A percentile compares a stretch with the other conserved stretches of the same genome.
These are phyloP conservation scores for Punica granatum DNA, from an alignment of 345 rosid genomes.

Conservation along the genomic window DNA sequence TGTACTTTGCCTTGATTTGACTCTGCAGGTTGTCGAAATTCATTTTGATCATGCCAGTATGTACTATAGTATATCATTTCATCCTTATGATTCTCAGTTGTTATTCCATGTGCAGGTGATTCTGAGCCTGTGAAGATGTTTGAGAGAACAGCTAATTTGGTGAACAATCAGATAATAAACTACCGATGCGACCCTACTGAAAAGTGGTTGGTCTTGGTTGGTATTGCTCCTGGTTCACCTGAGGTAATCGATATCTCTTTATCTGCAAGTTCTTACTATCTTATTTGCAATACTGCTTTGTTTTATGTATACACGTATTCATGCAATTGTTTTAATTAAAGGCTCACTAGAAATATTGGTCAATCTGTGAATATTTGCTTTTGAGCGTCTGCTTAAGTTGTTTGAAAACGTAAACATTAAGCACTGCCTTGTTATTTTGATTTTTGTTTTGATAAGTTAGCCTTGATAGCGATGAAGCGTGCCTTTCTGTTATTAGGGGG, in stretches of 20 bases:
- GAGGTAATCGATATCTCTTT: slow-evolving; percentile 48
- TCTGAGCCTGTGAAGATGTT: slow-evolving; percentile 95
- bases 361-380: not conserved
- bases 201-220: slow-evolving; percentile 97
- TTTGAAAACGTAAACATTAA: not conserved
- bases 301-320: not conserved
- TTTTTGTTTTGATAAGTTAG: not conserved
- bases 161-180: slow-evolving; percentile 91
- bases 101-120: slow-evolving; percentile 48
- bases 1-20: not conserved
- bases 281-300: not conserved
- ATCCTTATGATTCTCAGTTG: slow-evolving; percentile 9
- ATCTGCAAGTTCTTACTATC: not conserved
- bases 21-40: not conserved
- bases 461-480: not conserved
- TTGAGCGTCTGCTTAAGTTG: not conserved
- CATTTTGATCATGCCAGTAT: not conserved
- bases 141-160: slow-evolving; percentile 91
- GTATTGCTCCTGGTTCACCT: slow-evolving; percentile 94
- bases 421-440: not conserved
- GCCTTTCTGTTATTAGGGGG: not conserved
- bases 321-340: not conserved
- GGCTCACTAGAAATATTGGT: not conserved
- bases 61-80: not conserved
- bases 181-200: slow-evolving; percentile 89